Evolutionary conservation across 2,329 filamentous ascomycete species (phyloP), one percentile per base, ranked within the genome.

Genomic region (Fusarium poae): DNA sequence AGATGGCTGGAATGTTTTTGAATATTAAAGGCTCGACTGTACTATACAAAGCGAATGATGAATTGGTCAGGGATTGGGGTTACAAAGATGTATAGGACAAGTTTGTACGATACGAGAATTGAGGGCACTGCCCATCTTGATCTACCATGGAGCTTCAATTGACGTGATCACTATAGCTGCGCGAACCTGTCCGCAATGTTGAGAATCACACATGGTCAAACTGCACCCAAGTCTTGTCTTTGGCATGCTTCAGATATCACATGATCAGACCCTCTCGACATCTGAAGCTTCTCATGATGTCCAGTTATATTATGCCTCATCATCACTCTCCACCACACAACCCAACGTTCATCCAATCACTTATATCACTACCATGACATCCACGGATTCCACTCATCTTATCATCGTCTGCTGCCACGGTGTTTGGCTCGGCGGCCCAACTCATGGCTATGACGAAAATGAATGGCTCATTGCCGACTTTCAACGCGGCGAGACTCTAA

Each of bases 341-440:
- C 21, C 23, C 6, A 20, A 8, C 11, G 6, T 25, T 37, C 21
- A 39, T 5, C 27, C 18, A 2, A 27, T 35, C 21, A n/a, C 37
- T 39, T 43, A 64, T 25, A 42, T 71, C 70, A 61, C 25, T 27
- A 21, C 60, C 54, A 62, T 61, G 34, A 42, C 66, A 1, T 79
- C 81, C 29, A 79, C 78, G 7, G 85, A 92, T 67, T 79, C 80
- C 29, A 79, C 78, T 5, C 85, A 92, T 68, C 84, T 97, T 13
- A 87, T 97, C 52, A 81, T 97, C 48, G 91, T 97, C 51, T 96
- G 93, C 82, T 94, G 93, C 77, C 93, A 97, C 79, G 92, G 89
- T 29, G 92, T 95, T 60, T 97, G 91, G 84, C 79, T 83, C 16
- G 89, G 89, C 27, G 88, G 89, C 0, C 81, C 83, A 3, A 78